phyloP scores from a whole-genome alignment of 306 rosid species.

The Medicago truncatula region MtrunA17r5.0-ANR NC_053043.1:46396001-46396500 shows the following conservation, averaged over 20 bases:
- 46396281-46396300: neutral
- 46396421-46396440: neutral
- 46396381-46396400: neutral
- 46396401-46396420: neutral
- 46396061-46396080: neutral
- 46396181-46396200: too few species aligned
- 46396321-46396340: neutral
- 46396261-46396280: neutral
- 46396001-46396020: too few species aligned
- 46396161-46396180: too few species aligned
- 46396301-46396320: neutral
- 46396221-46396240: neutral
- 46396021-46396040: too few species aligned
- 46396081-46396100: too few species aligned
- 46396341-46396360: too few species aligned
- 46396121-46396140: too few species aligned
- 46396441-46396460: neutral
- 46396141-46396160: too few species aligned
- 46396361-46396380: neutral
- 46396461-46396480: neutral
- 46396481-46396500: neutral
- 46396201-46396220: too few species aligned
- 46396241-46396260: neutral
- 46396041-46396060: neutral
- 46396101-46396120: too few species aligned